Conservation (phyloP, 345 rosid genomes). For the Lumnitzera littorea region DNA sequence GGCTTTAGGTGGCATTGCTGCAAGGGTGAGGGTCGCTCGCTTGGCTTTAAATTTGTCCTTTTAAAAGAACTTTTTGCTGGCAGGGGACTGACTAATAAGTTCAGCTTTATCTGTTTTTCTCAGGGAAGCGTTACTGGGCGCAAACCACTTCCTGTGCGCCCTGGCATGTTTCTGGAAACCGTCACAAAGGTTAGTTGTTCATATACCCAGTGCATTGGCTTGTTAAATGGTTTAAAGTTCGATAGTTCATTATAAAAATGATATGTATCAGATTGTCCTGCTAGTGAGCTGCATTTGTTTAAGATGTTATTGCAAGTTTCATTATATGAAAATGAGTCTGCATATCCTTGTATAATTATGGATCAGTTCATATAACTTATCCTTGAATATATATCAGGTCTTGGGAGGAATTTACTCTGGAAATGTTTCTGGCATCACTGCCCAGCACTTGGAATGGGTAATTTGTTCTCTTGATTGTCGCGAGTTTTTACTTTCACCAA, state of each 20-base stretch:
- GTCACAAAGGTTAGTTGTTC: slow-evolving; percentile 56
- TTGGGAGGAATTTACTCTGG: slow-evolving; percentile 81
- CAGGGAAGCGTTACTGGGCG: slow-evolving; percentile 73
- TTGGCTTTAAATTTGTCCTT: not conserved
- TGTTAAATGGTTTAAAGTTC: not conserved
- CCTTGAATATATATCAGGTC: slow-evolving; percentile 45
- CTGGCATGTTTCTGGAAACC: slow-evolving; percentile 95
- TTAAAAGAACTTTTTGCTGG: not conserved
- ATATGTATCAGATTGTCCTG: too few species aligned
- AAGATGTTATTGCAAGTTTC: too few species aligned
- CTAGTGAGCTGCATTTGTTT: too few species aligned
- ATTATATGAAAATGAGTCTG: too few species aligned
- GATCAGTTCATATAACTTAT: not conserved
- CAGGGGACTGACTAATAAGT: not conserved
- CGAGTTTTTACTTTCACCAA: not conserved
- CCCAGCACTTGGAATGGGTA: slow-evolving; percentile 97
- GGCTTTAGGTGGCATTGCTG: slow-evolving; percentile 43
- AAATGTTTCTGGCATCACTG: slow-evolving; percentile 76
- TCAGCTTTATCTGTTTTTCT: not conserved
- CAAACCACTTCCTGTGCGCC: slow-evolving; percentile 86
- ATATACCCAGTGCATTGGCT: not conserved
- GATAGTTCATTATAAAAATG: not conserved
- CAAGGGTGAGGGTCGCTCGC: slow-evolving; percentile 45
- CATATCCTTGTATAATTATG: not conserved
- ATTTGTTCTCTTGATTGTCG: slow-evolving; percentile 1